Conservation (phyloP, 2,329 filamentous ascomycete species). For the Arachnomyces sp. region DNA sequence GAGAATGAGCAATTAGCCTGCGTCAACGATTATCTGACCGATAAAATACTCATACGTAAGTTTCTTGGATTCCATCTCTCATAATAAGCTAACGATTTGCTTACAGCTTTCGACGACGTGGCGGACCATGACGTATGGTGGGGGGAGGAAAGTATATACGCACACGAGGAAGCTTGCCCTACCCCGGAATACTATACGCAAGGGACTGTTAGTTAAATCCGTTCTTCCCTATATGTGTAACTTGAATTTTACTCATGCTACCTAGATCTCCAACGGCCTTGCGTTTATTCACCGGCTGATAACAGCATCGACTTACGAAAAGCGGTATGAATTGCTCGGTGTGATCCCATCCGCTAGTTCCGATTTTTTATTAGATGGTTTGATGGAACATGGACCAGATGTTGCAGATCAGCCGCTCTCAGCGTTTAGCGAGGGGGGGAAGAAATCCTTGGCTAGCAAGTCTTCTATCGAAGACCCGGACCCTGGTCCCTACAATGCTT, state of each 20-base stretch:
- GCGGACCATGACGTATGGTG: slow-evolving; percentile 8
- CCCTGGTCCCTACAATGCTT: slow-evolving; percentile 5
- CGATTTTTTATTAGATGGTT: slow-evolving; percentile 1
- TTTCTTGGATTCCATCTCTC: not conserved
- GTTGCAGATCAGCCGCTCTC: slow-evolving; percentile 1
- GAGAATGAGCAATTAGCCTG: slow-evolving; percentile 17
- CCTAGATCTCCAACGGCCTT: slow-evolving; percentile 7
- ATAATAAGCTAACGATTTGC: not conserved
- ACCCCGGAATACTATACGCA: not conserved
- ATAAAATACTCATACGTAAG: slow-evolving; percentile 8
- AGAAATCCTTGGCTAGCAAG: slow-evolving; percentile 1
- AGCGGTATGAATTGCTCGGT: slow-evolving; percentile 3
- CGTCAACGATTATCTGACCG: slow-evolving; percentile 14
- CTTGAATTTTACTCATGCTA: no score
- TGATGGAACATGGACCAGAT: not conserved
- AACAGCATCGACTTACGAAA: slow-evolving; percentile 7
- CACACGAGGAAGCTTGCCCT: not conserved
- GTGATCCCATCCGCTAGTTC: not conserved
- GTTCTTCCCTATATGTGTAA: not conserved
- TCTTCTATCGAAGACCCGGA: slow-evolving; percentile 3
- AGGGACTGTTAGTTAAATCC: no score
- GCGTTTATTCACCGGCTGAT: slow-evolving; percentile 3
- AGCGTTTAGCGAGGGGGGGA: not conserved
- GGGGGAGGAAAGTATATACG: slow-evolving; percentile 5
- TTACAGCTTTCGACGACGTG: slow-evolving; percentile 8